Conservation (phyloP, 345 rosid species). For the Brassica incana region DNA sequence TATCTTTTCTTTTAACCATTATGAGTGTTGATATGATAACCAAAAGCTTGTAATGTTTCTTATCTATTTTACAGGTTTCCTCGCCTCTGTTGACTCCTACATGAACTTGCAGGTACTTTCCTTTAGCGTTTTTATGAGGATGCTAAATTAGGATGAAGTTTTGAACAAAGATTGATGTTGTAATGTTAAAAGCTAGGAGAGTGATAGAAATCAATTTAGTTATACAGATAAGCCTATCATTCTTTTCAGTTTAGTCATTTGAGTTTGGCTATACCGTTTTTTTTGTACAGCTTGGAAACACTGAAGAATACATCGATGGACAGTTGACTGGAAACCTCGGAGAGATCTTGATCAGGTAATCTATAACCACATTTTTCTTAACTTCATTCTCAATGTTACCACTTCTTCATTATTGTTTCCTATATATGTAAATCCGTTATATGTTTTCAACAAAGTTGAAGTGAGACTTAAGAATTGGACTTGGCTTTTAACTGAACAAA, state of each 20-base stretch:
- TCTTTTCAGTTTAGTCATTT: not conserved
- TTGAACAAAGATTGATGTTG: not conserved
- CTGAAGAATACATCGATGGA: slow-evolving; percentile 87
- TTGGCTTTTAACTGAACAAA: not conserved
- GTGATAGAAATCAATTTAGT: not conserved
- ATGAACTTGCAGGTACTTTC: slow-evolving; percentile 87
- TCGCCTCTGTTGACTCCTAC: slow-evolving; percentile 93
- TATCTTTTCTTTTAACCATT: not conserved
- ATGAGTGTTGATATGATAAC: not conserved
- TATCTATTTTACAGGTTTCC: slow-evolving; percentile 56
- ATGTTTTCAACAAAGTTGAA: not conserved
- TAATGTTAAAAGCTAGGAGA: not conserved
- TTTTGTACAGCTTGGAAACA: slow-evolving; percentile 66
- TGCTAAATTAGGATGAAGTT: not conserved
- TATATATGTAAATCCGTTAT: no score
- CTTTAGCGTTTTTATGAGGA: not conserved
- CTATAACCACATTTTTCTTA: not conserved
- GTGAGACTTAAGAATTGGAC: not conserved
- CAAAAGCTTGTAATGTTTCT: not conserved
- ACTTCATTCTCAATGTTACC: not conserved
- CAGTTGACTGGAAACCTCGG: slow-evolving; percentile 86
- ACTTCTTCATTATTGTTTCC: not conserved
- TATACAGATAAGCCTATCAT: not conserved
- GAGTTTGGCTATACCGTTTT: not conserved
- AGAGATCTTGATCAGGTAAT: slow-evolving; percentile 86